Evolutionary conservation across 2,329 filamentous ascomycete genomes (phyloP).

Genomic region (Calonectria pseudoturangicola): DNA sequence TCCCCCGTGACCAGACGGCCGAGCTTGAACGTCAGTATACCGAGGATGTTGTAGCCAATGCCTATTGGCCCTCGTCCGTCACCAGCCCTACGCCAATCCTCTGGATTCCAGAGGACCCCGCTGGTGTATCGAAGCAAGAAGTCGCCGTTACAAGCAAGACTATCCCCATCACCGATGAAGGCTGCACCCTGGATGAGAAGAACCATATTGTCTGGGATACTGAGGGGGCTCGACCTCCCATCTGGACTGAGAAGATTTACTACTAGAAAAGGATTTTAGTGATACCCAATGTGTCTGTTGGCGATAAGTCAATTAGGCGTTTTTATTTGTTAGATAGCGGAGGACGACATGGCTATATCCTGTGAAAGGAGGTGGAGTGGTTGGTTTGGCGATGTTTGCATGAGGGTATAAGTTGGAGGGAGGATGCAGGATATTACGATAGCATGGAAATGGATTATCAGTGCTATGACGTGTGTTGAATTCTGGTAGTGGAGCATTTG

Average conservation of each 20-base stretch:
- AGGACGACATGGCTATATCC: slow-evolving; percentile 8
- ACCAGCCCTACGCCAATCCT: slow-evolving; percentile 76
- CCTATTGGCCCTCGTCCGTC: slow-evolving; percentile 84
- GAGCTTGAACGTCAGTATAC: slow-evolving; percentile 74
- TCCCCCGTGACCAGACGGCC: slow-evolving; percentile 74
- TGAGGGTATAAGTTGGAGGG: not conserved
- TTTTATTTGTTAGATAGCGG: slow-evolving; percentile 41
- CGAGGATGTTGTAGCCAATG: slow-evolving; percentile 76
- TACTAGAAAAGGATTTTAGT: slow-evolving; percentile 59
- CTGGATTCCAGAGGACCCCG: slow-evolving; percentile 84
- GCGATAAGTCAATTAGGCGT: slow-evolving; percentile 50
- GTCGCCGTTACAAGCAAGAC: slow-evolving; percentile 79
- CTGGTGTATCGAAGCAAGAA: slow-evolving; percentile 83
- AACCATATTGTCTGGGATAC: slow-evolving; percentile 65
- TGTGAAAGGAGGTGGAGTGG: not conserved
- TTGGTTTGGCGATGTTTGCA: not conserved
- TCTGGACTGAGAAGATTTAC: slow-evolving; percentile 67
- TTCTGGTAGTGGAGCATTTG: slow-evolving; percentile 10
- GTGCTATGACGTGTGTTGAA: slow-evolving; percentile 20
- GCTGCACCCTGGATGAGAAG: slow-evolving; percentile 81
- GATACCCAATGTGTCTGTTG: slow-evolving; percentile 53
- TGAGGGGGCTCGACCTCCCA: slow-evolving; percentile 64
- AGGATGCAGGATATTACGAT: slow-evolving; percentile 3
- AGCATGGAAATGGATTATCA: slow-evolving; percentile 22
- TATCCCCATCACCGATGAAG: slow-evolving; percentile 83